phyloP scores from a whole-genome alignment of 1,284 basidiomycete species.

The Cutaneotrichosporon sp. region DNA sequence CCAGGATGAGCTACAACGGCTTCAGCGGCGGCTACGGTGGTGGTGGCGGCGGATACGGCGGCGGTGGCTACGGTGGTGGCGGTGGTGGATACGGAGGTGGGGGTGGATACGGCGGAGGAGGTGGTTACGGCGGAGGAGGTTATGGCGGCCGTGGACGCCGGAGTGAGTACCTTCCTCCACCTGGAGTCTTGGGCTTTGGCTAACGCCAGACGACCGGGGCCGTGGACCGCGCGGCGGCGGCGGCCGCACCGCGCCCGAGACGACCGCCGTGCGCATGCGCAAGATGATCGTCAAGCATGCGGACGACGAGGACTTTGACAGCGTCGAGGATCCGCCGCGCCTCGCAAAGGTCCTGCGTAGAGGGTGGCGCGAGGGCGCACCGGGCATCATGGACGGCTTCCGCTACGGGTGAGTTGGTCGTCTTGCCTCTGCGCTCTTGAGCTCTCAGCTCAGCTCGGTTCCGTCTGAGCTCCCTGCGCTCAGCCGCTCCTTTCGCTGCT shows the following conservation, averaged over 20 bases:
- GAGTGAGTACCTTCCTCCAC: conserved; percentile 19
- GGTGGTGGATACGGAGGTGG: conserved; percentile 20
- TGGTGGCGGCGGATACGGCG: conserved; percentile 18
- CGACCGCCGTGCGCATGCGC: conserved; percentile 70
- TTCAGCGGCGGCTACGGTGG: conserved; percentile 24
- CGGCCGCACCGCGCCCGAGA: conserved; percentile 56
- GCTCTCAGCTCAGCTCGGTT: too few relatives aligned
- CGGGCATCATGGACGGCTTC: conserved; percentile 66
- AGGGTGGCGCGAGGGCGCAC: conserved; percentile 62
- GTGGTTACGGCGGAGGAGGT: conserved; percentile 29
- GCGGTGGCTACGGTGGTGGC: conserved; percentile 15
- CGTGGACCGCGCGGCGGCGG: conserved; percentile 30
- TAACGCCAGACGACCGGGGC: conserved; percentile 26
- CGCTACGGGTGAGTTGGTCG: conserved; percentile 64
- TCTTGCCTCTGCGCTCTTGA: too few relatives aligned
- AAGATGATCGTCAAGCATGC: conserved; percentile 71
- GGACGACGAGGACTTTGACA: conserved; percentile 62
- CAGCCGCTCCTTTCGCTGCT: too few relatives aligned
- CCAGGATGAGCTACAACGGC: conserved; percentile 43
- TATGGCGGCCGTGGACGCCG: conserved; percentile 30
- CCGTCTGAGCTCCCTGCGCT: too few relatives aligned
- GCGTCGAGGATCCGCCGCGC: conserved; percentile 69
- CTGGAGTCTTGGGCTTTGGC: not conserved
- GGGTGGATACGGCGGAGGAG: conserved; percentile 13
- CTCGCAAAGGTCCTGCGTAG: conserved; percentile 66